Base-by-base conservation (phyloP, 73 alveolate species). In the Paramecium sonneborni region DNA sequence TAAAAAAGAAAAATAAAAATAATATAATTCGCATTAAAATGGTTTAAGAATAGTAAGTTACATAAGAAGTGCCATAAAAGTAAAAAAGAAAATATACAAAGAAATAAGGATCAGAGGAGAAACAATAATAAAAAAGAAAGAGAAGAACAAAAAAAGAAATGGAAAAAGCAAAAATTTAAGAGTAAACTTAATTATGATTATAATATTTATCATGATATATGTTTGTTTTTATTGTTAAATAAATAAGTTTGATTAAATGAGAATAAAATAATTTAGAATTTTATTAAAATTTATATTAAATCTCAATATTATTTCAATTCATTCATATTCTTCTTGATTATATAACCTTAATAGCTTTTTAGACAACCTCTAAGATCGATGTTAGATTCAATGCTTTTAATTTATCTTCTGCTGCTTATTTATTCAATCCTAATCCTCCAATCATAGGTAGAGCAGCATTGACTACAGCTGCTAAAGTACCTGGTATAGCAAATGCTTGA, bases 401-500 rank as follows among this genome's bases (percentile, higher is more conserved):
- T 39, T 37, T 37, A 6, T 74, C 58, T 37, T 74, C 87, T 34
- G 58, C 87, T 34, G 87, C 87, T 5, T 34, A 74, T 74, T 37
- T 74, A 74, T 74, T 74, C 26, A 74, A 74, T 34, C 67, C 56
- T 3, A 74, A 74, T 37, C 87, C 87, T 34, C 87, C 87, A 37
- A 74, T 74, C 34, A 74, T 34, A 28, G 87, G 87, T 15, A 74
- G 20, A 14, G 58, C 58, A 1, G 67, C 56, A 74, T 74, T 74
- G 3, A 74, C 87, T 4, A 74, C 20, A 14, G 87, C 87, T 37
- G 87, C 87, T 32, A 74, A 74, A 39, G 87, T 39, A 28, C 87
- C 87, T 74, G 87, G 87, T 34, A 37, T 37, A n/a, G 87, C 87
- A 74, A 74, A 74, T 35, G 87, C 87, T 74, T 74, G 20, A 37